These are phyloP conservation scores for Globisporangium rhizosaccharum DNA, from an alignment of 352 stramenopile genomes.

Conservation along the genomic window DNA sequence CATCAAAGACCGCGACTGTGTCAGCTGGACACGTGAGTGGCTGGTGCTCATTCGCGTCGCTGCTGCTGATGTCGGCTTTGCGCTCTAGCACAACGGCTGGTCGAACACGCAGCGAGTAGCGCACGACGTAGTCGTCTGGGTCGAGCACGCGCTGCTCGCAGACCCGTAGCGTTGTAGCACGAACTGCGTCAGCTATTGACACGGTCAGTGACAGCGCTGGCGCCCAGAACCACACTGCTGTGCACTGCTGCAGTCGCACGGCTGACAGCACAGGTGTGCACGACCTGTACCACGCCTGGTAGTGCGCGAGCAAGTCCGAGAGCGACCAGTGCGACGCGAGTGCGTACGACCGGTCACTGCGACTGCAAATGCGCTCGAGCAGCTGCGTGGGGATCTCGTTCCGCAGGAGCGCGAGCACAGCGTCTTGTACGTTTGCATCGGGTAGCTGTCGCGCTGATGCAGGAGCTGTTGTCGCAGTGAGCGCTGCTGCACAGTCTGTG, in stretches of 20 bases:
- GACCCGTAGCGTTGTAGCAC: conserved; percentile 1
- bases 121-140: neutral
- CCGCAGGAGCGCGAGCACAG: conserved; percentile 5
- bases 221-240: conserved; percentile 5
- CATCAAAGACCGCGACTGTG: conserved; percentile 10
- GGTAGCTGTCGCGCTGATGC: neutral
- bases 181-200: neutral
- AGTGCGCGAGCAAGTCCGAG: conserved; percentile 7
- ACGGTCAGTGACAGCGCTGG: conserved; percentile 1
- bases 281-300: neutral
- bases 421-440: neutral
- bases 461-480: too few relatives aligned
- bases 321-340: conserved; percentile 1
- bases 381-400: conserved; percentile 6
- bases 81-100: neutral
- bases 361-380: too few relatives aligned
- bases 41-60: neutral
- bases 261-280: neutral
- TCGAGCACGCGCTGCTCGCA: neutral
- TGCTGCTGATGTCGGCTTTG: neutral
- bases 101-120: neutral
- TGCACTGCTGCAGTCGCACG: neutral
- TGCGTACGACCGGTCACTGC: neutral
- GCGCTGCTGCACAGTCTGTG: neutral
- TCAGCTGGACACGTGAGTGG: neutral